phyloP scores from a whole-genome alignment of 2,329 filamentous ascomycete species.

The Trichoderma pleuroti region DNA sequence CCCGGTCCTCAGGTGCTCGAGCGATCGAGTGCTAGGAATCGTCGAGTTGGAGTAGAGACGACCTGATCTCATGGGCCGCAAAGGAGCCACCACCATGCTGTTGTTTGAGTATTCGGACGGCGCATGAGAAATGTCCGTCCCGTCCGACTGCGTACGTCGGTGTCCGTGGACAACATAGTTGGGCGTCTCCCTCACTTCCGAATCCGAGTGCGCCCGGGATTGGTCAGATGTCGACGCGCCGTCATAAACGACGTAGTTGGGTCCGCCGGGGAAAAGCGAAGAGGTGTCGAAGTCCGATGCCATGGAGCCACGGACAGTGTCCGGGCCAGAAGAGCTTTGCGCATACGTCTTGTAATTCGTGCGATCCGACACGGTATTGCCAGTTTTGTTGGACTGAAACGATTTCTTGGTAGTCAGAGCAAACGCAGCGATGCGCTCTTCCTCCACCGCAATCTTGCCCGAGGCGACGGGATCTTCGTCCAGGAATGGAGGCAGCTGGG shows the following conservation, averaged over 20 bases:
- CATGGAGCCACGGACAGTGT: conserved; percentile 7
- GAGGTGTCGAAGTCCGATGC: conserved; percentile 39
- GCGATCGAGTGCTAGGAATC: conserved; percentile 49
- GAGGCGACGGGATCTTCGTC: conserved; percentile 1
- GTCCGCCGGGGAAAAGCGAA: conserved; percentile 40
- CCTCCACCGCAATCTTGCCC: not conserved
- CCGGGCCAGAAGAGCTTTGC: conserved; percentile 39
- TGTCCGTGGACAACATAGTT: conserved; percentile 55
- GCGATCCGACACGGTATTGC: conserved; percentile 47
- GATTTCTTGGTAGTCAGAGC: conserved; percentile 26
- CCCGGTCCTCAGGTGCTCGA: conserved; percentile 50
- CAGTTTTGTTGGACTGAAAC: conserved; percentile 31
- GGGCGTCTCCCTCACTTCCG: conserved; percentile 38
- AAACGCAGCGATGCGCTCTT: conserved; percentile 5
- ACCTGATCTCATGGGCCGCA: conserved; percentile 35
- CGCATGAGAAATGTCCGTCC: conserved; percentile 32
- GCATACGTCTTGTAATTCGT: conserved; percentile 55
- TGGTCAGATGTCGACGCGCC: conserved; percentile 47
- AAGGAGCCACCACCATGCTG: conserved; percentile 55
- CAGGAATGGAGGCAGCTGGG: not conserved
- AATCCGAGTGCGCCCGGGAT: conserved; percentile 34
- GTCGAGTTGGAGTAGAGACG: conserved; percentile 44
- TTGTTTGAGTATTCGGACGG: conserved; percentile 56
- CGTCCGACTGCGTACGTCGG: conserved; percentile 40
- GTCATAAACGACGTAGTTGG: conserved; percentile 52